Percentiles rank a stretch among this genome's conserved stretches.
Evolutionary conservation across 805 yeast species (phyloP).

Genomic region (Ogataea siamensis): DNA sequence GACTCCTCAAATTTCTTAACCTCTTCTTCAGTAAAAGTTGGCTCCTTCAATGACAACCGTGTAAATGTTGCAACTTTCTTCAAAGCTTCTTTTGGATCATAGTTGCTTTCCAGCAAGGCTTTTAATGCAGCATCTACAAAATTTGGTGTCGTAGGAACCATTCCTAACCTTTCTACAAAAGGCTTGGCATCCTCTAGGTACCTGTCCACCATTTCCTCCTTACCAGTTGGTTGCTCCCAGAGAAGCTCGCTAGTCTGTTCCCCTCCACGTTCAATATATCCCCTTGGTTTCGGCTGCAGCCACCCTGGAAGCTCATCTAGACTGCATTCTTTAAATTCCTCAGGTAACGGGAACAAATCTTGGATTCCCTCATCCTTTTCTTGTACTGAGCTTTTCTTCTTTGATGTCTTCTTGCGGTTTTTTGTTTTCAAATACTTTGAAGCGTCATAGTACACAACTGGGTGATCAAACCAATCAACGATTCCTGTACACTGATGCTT

Average conservation of each 20-base stretch:
- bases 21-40: slow-evolving; percentile 68
- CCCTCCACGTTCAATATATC: slow-evolving; percentile 82
- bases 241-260: slow-evolving; percentile 61
- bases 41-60: slow-evolving; percentile 65
- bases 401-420: slow-evolving; percentile 24
- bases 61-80: slow-evolving; percentile 46
- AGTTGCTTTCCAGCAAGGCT: slow-evolving; percentile 49
- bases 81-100: slow-evolving; percentile 51
- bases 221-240: slow-evolving; percentile 54
- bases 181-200: slow-evolving; percentile 57
- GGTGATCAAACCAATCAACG: slow-evolving; percentile 62
- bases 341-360: slow-evolving; percentile 39
- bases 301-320: slow-evolving; percentile 61
- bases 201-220: slow-evolving; percentile 35
- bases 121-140: slow-evolving; percentile 73
- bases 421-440: slow-evolving; percentile 18
- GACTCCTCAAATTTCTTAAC: slow-evolving; percentile 69
- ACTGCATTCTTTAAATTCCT: slow-evolving; percentile 39
- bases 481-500: slow-evolving; percentile 70
- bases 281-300: slow-evolving; percentile 76
- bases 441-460: slow-evolving; percentile 60
- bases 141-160: slow-evolving; percentile 70
- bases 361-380: slow-evolving; percentile 22
- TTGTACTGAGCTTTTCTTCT: slow-evolving; percentile 26
- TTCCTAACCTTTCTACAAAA: slow-evolving; percentile 51